These are phyloP conservation scores for Fusarium nelsonii DNA, from an alignment of 2,329 filamentous ascomycete species.

Conservation along the genomic window DNA sequence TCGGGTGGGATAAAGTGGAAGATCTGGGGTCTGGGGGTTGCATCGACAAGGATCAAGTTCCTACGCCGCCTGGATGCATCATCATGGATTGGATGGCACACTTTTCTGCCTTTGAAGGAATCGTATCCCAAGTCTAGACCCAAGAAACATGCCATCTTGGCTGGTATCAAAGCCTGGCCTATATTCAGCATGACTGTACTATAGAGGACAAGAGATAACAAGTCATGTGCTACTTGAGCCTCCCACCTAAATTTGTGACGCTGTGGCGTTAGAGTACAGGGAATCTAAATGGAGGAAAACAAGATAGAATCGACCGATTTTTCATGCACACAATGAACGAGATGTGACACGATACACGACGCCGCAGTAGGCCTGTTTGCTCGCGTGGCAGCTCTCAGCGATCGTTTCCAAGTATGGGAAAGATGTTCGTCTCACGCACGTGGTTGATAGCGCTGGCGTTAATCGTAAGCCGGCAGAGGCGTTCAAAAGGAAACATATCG, in stretches of 20 bases:
- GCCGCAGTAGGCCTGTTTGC: constrained; percentile 22
- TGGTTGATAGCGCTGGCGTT: constrained; percentile 15
- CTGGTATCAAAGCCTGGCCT: constrained; percentile 29
- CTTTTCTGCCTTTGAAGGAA: not conserved
- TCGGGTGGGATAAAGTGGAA: constrained; percentile 2
- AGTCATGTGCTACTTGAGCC: constrained; percentile 10
- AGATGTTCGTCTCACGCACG: constrained; percentile 31
- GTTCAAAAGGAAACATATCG: not conserved
- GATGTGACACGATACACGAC: constrained; percentile 30
- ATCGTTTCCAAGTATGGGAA: constrained; percentile 18
- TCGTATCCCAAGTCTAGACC: constrained; percentile 18
- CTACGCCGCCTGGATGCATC: constrained; percentile 33
- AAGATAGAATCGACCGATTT: constrained; percentile 4
- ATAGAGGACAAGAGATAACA: not conserved
- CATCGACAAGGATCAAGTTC: constrained; percentile 20
- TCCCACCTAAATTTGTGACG: not conserved
- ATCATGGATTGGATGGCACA: constrained; percentile 24
- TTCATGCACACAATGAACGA: constrained; percentile 3
- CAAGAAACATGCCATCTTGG: not conserved
- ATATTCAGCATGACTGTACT: not conserved
- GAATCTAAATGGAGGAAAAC: not conserved
- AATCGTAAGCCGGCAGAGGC: constrained; percentile 18
- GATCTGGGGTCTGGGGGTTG: constrained; percentile 19
- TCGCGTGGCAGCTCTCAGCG: constrained; percentile 31
- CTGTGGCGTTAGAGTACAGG: constrained; percentile 1